Base-by-base conservation (phyloP, 345 rosid genomes). In the Eucalyptus marginata region DNA sequence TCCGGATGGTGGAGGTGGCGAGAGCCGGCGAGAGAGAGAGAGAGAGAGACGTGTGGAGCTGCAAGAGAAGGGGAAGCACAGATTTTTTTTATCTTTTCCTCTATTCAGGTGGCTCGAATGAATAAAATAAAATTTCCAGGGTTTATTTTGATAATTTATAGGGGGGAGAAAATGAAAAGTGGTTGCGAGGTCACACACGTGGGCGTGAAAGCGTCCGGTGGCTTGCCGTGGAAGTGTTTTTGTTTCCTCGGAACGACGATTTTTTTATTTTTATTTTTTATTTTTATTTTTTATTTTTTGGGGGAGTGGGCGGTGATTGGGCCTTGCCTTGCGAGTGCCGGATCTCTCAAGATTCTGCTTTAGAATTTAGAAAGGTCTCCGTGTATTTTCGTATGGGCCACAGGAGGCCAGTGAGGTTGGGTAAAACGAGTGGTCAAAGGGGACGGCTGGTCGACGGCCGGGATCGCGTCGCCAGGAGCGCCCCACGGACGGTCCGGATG, bases 141-240 rank as follows among this genome's bases (percentile, higher is more conserved):
- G 90, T 29, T 59, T 59, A 13, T 27, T 13, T 62, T 62, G n/a
- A 27, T 62, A 90, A 16, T 31, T 31, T 68, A 9, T 68, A 17
- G 18, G 81, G 81, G 81, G 81, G 25, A 36, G 81, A 10, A 71
- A 71, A 36, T 20, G n/a, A 0, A 62, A 62, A 62, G 68, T 87
- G 95, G 97, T 89, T 8, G 18, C 27, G 84, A 92, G 87, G 59
- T 54, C 86, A 94, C 62, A 94, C 95, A 95, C 97, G 97, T 95
- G 86, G 92, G 86, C 33, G 90, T 29, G 89, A 64, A n/a, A 84
- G 87, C 44, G 87, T 89, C 71, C 76, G 89, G 94, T 91, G 93
- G 92, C 64, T 88, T 27, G 27, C 13, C 29, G 36, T 33, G 58
- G 40, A 25, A 58, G 89, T 4, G 83, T 25, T 27, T 64, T 64